Conservation (phyloP, 139 green algal genomes). For the Chlamydomonas sphaeroides region DNA sequence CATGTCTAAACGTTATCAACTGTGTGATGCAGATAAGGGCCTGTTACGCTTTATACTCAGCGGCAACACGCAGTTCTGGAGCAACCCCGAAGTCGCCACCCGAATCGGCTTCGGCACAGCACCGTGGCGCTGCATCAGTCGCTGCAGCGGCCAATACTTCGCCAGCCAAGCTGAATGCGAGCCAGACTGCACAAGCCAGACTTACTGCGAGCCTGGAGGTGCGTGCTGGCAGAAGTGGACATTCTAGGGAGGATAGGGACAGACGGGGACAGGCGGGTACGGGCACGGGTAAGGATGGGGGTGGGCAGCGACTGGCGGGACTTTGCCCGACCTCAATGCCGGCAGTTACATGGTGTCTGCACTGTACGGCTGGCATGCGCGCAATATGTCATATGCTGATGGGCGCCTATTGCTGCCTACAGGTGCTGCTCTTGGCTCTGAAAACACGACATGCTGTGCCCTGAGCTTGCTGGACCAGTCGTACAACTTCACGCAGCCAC, state of each 20-base stretch:
- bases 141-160: constrained; percentile 4
- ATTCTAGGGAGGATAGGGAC: too few relatives aligned
- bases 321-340: too few relatives aligned
- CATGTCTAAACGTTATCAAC: too few relatives aligned
- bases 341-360: too few relatives aligned
- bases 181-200: background rate
- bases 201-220: constrained; percentile 28
- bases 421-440: background rate
- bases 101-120: constrained; percentile 23
- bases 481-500: background rate
- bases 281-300: too few relatives aligned
- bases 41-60: constrained; percentile 25
- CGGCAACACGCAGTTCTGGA: constrained; percentile 38
- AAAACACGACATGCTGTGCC: constrained; percentile 22
- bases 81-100: constrained; percentile 14
- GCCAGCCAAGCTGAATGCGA: background rate
- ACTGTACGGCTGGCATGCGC: too few relatives aligned
- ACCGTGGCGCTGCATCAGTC: constrained; percentile 14
- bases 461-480: constrained; percentile 27
- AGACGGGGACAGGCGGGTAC: too few relatives aligned
- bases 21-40: constrained; percentile 19
- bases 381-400: too few relatives aligned
- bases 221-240: too few relatives aligned
- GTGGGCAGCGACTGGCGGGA: too few relatives aligned
- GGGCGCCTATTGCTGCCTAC: too few relatives aligned